Evolutionary conservation across 352 stramenopile species (phyloP), one percentile per base, ranked within the genome.

Genomic region (Phytophthora sansomeana): DNA sequence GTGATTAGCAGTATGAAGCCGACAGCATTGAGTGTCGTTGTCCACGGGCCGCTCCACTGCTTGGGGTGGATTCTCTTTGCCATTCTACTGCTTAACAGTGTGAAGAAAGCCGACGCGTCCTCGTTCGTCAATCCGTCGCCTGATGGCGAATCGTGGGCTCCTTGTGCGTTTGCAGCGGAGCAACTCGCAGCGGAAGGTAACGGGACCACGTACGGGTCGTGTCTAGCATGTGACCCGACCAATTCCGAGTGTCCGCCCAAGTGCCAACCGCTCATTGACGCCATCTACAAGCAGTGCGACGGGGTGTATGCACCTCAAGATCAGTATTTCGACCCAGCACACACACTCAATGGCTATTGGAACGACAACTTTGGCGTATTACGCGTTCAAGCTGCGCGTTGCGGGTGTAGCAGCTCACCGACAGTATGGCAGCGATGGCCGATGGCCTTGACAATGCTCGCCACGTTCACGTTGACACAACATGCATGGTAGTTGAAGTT

Each of bases 201-300:
- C 30, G 84, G 84, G 11, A 75, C 76, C 13, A 81, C 78, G 26
- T 86, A 87, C 50, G 84, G 84, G 17, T 91, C 84, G 14, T 92
- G 84, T 44, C 67, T 92, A 35, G 69, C 64, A 1, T 92, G 84
- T 56, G 62, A 74, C 32, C 81, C 81, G 33, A 88, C 82, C 14
- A 75, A 62, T 14, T 78, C 77, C 30, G 69, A 62, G 39, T 92
- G 84, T 50, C 81, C 81, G 16, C 60, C 80, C 44, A 91, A 90
- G 66, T 92, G 84, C 65, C 84, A 92, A 47, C 55, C 81, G 44
- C 78, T 92, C n/a, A 83, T 92, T 46, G 58, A 90, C 49, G 78
- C 84, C 32, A 63, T 91, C 38, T 92, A 91, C 75, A 53, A 79
- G 51, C 61, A 88, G 44, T 92, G 84, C 61, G 77, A 89, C 62